A percentile compares a stretch with the other conserved stretches of the same genome.
Conservation (phyloP, 306 rosid species). For the Quercus cerris region DNA sequence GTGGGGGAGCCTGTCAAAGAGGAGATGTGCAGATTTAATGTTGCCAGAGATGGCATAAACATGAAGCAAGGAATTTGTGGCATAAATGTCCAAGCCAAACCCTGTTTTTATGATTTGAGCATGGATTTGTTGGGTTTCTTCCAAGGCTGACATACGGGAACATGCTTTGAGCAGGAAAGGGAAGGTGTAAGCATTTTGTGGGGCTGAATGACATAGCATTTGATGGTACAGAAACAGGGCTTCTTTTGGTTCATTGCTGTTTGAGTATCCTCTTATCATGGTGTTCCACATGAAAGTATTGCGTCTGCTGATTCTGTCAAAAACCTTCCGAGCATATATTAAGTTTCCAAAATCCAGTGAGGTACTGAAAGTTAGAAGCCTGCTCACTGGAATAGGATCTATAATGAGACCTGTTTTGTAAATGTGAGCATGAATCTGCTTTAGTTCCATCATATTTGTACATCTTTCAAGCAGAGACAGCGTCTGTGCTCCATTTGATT, state of each 20-base stretch:
- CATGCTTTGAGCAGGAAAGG: slow-evolving; percentile 80
- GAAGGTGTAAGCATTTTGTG: slow-evolving; percentile 59
- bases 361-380: slow-evolving; percentile 41
- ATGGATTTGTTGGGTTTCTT: slow-evolving; percentile 56
- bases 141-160: slow-evolving; percentile 40
- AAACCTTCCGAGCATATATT: slow-evolving; percentile 43
- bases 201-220: slow-evolving; percentile 46
- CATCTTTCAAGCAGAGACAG: slow-evolving; percentile 54
- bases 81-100: slow-evolving; percentile 50
- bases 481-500: slow-evolving; percentile 26
- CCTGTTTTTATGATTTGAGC: slow-evolving; percentile 54
- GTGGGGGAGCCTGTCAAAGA: slow-evolving; percentile 40
- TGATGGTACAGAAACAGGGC: slow-evolving; percentile 50
- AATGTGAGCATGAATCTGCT: slow-evolving; percentile 64
- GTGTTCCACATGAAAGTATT: slow-evolving; percentile 61
- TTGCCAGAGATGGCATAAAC: slow-evolving; percentile 45
- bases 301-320: slow-evolving; percentile 48
- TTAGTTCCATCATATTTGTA: slow-evolving; percentile 50
- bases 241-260: slow-evolving; percentile 45
- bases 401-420: slow-evolving; percentile 35
- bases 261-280: slow-evolving; percentile 57
- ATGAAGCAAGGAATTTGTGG: slow-evolving; percentile 52
- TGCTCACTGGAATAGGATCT: slow-evolving; percentile 30
- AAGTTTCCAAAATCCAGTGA: slow-evolving; percentile 41
- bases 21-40: slow-evolving; percentile 32